phyloP scores from a whole-genome alignment of 345 rosid species.

The Sonneratia caseolaris region DNA sequence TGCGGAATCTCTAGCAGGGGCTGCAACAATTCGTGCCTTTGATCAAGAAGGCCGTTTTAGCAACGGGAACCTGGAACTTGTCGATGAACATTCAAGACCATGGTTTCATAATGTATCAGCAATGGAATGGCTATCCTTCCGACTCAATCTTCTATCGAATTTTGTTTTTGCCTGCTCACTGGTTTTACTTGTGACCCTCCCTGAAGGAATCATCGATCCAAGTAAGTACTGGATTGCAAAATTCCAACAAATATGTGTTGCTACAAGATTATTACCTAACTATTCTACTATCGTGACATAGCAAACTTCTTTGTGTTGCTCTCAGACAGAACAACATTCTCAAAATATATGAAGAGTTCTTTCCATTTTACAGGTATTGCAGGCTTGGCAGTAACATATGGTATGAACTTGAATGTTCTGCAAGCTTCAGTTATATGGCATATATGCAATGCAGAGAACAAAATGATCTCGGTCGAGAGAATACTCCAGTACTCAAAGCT shows the following conservation, averaged over 20 bases:
- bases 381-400: conserved; percentile 87
- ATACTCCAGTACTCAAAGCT: conserved; percentile 75
- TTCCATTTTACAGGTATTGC: conserved; percentile 61
- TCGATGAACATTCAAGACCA: conserved; percentile 78
- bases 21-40: conserved; percentile 82
- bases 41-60: conserved; percentile 61
- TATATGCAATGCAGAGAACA: conserved; percentile 83
- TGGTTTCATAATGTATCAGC: conserved; percentile 84
- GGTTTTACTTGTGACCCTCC: conserved; percentile 75
- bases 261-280: too few species aligned
- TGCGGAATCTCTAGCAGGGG: conserved; percentile 84
- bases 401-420: conserved; percentile 70
- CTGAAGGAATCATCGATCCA: conserved; percentile 89
- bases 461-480: conserved; percentile 90
- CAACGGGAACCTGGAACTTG: conserved; percentile 48
- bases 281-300: too few species aligned
- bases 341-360: background rate
- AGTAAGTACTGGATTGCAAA: conserved; percentile 40
- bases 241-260: too few species aligned
- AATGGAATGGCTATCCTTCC: conserved; percentile 95
- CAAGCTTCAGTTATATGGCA: conserved; percentile 88
- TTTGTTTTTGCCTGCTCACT: conserved; percentile 84
- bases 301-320: too few species aligned
- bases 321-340: background rate
- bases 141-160: conserved; percentile 75